Evolutionary conservation across 2,329 filamentous ascomycete species (phyloP), one percentile per base, ranked within the genome.

Genomic region (Fusarium ramigenum): DNA sequence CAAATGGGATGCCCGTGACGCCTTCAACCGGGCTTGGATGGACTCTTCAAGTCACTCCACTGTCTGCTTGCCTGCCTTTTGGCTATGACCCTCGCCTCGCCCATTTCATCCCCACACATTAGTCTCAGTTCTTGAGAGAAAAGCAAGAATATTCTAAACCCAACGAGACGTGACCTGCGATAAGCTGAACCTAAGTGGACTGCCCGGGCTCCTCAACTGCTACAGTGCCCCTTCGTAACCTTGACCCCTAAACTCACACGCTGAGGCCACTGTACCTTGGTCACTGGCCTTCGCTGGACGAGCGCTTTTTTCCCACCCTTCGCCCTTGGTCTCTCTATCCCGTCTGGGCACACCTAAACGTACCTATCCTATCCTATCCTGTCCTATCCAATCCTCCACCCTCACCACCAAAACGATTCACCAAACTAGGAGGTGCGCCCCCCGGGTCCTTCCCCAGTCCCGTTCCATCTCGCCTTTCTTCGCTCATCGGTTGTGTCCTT

Each of bases 391-490:
- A 16, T 54, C 50, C 50, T 28, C 36, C 58, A 69, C 69, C 44
- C 65, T 73, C 70, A 72, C 65, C 69, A 73, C 62, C 70, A 73
- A 68, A 72, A 53, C 47, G 53, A 73, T 71, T 64, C 66, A 73
- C 70, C 58, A 73, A 69, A 52, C 66, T 62, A 66, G 62, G 73
- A 60, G 60, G 70, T 65, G 66, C 70, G 50, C 70, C 70, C 70
- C 62, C 64, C 46, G 70, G 53, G 68, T 67, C 60, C 53, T 72
- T 60, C 66, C 70, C 68, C 69, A 70, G 67, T 63, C 63, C 69
- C 64, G 62, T 73, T 74, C 66, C 63, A 71, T 74, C 56, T 74
- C 68, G 71, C 71, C 71, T 74, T 68, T 72, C 69, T 64, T 74
- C 60, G 63, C 68, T 64, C 71, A 59, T 73, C 53, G 66, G 50